These are phyloP conservation scores for Xylaria flabelliformis DNA, from an alignment of 495 filamentous ascomycete species.

Conservation along the genomic window DNA sequence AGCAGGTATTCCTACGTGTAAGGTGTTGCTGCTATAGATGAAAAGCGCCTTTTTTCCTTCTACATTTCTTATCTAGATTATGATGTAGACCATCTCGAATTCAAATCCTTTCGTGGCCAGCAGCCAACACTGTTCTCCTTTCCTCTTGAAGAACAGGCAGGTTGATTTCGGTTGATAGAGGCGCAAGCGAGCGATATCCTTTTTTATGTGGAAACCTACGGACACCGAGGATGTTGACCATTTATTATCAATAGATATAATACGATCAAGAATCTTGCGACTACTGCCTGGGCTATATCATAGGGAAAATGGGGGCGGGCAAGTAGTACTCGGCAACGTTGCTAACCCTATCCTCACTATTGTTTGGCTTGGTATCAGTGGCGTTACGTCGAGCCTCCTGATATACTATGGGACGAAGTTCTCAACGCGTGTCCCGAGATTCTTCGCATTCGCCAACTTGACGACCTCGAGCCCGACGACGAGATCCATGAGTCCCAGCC, in stretches of 20 bases:
- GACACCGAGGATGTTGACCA: not conserved
- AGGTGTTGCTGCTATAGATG: not conserved
- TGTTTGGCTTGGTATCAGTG: not conserved
- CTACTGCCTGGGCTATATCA: not conserved
- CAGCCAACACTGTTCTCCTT: not conserved
- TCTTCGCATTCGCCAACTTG: constrained; percentile 71
- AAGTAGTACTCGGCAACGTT: not conserved
- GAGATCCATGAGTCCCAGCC: constrained; percentile 81
- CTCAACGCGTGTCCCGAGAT: constrained; percentile 74
- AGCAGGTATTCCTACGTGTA: not conserved
- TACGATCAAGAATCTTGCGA: not conserved
- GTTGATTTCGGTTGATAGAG: not conserved
- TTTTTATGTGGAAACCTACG: not conserved
- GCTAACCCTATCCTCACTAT: not conserved
- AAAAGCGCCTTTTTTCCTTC: not conserved
- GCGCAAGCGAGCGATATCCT: not conserved
- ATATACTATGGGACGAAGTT: constrained; percentile 60
- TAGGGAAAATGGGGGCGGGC: not conserved
- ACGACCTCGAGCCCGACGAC: constrained; percentile 78
- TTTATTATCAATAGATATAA: not conserved
- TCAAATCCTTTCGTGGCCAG: no score
- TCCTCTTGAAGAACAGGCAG: no score
- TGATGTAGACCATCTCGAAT: not conserved
- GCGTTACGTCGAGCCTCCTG: not conserved
- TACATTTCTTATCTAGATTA: not conserved